A percentile compares a stretch with the other conserved stretches of the same genome.
Evolutionary conservation across 2,329 filamentous ascomycete genomes (phyloP).

Genomic region (Esteya vermicola): DNA sequence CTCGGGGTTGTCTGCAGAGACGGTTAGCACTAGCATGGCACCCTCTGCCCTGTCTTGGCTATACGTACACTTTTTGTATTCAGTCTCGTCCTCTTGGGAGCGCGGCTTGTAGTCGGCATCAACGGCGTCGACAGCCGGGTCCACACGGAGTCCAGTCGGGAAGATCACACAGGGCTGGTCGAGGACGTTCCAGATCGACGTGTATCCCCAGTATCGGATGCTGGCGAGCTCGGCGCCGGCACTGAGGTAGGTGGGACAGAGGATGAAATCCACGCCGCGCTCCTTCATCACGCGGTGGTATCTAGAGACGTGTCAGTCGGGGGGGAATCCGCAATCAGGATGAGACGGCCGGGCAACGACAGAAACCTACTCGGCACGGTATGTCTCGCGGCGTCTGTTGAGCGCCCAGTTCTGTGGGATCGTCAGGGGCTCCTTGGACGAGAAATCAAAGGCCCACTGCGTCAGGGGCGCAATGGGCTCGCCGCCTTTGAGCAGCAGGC

Average conservation of each 20-base stretch:
- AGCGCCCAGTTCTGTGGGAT: neutral
- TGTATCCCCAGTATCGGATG: conserved; percentile 2
- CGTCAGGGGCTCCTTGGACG: neutral
- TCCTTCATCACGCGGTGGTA: neutral
- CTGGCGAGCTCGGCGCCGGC: neutral
- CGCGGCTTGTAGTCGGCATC: neutral
- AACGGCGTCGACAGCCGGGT: neutral
- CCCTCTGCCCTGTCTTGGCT: too few species aligned
- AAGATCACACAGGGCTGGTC: neutral
- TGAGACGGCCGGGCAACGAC: too few species aligned
- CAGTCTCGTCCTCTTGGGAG: too few species aligned
- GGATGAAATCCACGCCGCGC: conserved; percentile 1
- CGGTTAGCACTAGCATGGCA: too few species aligned
- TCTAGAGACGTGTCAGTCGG: neutral
- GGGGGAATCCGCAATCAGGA: neutral
- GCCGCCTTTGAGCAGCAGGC: neutral
- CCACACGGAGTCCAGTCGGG: neutral
- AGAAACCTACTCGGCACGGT: neutral
- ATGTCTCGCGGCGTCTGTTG: neutral
- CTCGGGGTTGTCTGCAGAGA: too few species aligned
- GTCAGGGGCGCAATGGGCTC: neutral
- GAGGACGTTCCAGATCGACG: conserved; percentile 5
- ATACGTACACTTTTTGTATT: too few species aligned
- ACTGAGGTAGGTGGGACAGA: neutral
- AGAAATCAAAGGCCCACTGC: neutral